Evolutionary conservation across 164 flowering plant genomes (phyloP), one percentile per base, ranked within the genome.

Genomic region (Pachysandra terminalis): DNA sequence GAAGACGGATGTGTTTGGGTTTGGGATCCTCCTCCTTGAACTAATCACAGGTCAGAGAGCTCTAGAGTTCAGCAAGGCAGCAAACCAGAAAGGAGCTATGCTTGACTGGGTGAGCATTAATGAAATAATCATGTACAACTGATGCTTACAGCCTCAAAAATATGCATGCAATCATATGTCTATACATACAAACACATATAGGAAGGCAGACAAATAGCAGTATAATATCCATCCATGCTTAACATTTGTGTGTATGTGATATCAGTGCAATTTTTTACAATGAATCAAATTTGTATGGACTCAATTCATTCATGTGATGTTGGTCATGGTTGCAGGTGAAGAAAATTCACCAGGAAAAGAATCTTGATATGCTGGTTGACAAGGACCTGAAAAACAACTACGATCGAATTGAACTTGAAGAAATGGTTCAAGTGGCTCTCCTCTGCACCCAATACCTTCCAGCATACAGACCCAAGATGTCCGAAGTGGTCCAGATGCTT

Each of bases 1-100:
- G 65, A 85, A 86, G 71, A 88, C 93, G 23, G 90, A 86, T 70
- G 90, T 88, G 59, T 88, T 86, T 54, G 91, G 89, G 26, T 88
- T 83, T 59, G 91, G 94, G 16, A 85, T 88, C 56, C 85, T 88
- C 62, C 82, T 88, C 0, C 85, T 88, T 25, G 94, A 88, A 70
- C 51, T 88, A 56, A 85, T 85, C 59, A 80, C 91, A 22, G 89
- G 94, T 7, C 80, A 78, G 54, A 84, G 83, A 74, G 90, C 94
- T 58, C 73, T 87, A 23, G 91, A 86, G 15, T 86, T 86, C 60
- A 87, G 89, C 5, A 86, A 86, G 73, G 67, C 85, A 41, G 85
- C 86, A 24, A 84, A 83, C 70, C 89, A 85, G 83, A 85, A 81
- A 80, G 89, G 89, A 49, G 86, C 77, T 32, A 81, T 85, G 77